Base-by-base conservation (phyloP, 768 basidiomycete genomes). In the Suillus alpinus region DNA sequence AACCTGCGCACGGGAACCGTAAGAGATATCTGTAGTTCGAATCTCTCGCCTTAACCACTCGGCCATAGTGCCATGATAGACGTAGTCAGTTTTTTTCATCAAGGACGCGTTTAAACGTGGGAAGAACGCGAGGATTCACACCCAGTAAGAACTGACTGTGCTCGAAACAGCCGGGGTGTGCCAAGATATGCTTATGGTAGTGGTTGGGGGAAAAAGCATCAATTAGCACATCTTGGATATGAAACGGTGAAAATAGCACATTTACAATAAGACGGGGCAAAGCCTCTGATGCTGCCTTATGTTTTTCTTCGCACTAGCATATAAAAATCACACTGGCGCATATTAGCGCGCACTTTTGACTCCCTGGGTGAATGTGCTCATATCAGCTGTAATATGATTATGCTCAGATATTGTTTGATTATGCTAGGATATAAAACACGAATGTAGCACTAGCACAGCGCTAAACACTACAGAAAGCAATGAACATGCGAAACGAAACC, bases 1-100 rank as follows among this genome's bases (percentile, higher is more conserved):
- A 53, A 53, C 57, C 43, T 57, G 57, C 57, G 57, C 50, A 55
- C 50, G 57, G 43, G 1, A 57, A 44, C 57, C 57, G 57, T 49
- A 57, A 44, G 57, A 44, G 57, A 49, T 57, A 56, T 57, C 57
- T 51, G 2, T 3, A 9, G 10, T 53, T 53, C 52, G 52, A 53
- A 53, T 53, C 52, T 53, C 52, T 53, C 52, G 52, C 52, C 52
- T 53, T 53, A 53, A 53, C 52, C 52, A 53, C 52, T 53, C 52
- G 52, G 52, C 52, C 52, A 53, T 53, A 53, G 52, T 53, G 52
- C 52, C 52, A 23, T 16, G 20, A 1, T 2, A 2, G 23, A 18
- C 6, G 1, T 1, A 9, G 4, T 9, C 14, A 16, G 16, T 49
- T 29, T 13, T 0, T 4, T 16, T 2, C 7, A 1, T 50, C 2